A percentile compares a stretch with the other conserved stretches of the same genome.
These are phyloP conservation scores for Ascochyta rabiei DNA, from an alignment of 2,329 filamentous ascomycete species.

Conservation along the genomic window DNA sequence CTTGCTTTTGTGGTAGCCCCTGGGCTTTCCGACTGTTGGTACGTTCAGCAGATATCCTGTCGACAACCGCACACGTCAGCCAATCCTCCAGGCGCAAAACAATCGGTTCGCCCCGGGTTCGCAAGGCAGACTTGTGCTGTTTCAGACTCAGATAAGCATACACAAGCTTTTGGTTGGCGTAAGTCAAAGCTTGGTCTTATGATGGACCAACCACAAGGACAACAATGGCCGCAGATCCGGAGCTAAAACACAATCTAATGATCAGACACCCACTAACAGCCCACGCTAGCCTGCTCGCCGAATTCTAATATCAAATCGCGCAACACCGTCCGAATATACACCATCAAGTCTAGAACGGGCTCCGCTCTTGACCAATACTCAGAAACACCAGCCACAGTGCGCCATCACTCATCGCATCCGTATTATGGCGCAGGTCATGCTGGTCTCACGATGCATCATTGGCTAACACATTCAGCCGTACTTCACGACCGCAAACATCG, in stretches of 20 bases:
- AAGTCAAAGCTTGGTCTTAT: slow-evolving; percentile 5
- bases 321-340: not conserved
- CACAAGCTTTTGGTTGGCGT: slow-evolving; percentile 12
- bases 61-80: not conserved
- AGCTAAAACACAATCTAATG: slow-evolving; percentile 3
- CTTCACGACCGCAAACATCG: not conserved
- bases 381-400: slow-evolving; percentile 9
- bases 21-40: not conserved
- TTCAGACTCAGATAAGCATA: not conserved
- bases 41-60: not conserved
- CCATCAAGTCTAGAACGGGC: not conserved
- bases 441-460: not conserved
- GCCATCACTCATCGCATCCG: not conserved
- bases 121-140: not conserved
- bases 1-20: not conserved
- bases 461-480: not conserved
- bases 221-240: not conserved
- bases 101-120: not conserved
- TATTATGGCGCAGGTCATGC: slow-evolving; percentile 5
- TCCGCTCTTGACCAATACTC: not conserved
- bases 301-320: slow-evolving; percentile 10
- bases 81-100: no score
- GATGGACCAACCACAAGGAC: not conserved
- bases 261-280: not conserved
- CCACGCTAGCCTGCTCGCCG: not conserved